phyloP scores from a whole-genome alignment of 192 early-diverging fungal species.

The Gamsiella multidivaricata region DNA sequence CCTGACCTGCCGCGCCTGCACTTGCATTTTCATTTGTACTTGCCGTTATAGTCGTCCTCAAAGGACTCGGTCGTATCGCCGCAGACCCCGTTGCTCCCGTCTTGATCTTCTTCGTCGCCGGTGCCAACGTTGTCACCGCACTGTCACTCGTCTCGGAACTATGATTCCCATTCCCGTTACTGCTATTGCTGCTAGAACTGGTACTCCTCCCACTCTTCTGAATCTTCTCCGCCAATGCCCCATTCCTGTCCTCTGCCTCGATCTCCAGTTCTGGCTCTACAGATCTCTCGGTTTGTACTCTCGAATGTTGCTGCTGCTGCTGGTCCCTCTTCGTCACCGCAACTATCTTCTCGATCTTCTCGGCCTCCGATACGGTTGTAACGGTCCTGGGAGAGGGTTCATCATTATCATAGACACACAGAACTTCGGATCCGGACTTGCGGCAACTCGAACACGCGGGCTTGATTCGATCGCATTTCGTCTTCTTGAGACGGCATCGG shows the following conservation, averaged over 20 bases:
- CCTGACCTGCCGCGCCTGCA: too few relatives aligned
- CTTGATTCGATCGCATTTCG: slow-evolving; percentile 41
- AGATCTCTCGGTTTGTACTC: not conserved
- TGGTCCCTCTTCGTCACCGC: too few relatives aligned
- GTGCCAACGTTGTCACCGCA: not conserved
- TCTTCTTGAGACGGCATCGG: slow-evolving; percentile 48
- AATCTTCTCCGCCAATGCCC: not conserved
- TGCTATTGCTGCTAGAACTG: not conserved
- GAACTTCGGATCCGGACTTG: slow-evolving; percentile 16
- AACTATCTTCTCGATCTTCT: not conserved
- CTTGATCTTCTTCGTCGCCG: slow-evolving; percentile 13
- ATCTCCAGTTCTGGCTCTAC: slow-evolving; percentile 1
- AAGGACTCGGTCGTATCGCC: slow-evolving; percentile 3
- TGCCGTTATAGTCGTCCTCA: slow-evolving; percentile 9
- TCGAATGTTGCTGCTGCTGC: not conserved
- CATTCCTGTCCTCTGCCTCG: too few relatives aligned
- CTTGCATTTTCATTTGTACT: too few relatives aligned
- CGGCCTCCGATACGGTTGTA: not conserved
- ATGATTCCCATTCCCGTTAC: not conserved
- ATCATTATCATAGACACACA: slow-evolving; percentile 49
- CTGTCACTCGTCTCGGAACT: not conserved
- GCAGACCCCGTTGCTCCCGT: slow-evolving; percentile 6
- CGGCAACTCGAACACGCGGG: slow-evolving; percentile 40
- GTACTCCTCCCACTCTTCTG: not conserved
- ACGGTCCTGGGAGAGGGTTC: slow-evolving; percentile 16